Conservation (phyloP, 306 rosid species). For the Pueraria montana region DNA sequence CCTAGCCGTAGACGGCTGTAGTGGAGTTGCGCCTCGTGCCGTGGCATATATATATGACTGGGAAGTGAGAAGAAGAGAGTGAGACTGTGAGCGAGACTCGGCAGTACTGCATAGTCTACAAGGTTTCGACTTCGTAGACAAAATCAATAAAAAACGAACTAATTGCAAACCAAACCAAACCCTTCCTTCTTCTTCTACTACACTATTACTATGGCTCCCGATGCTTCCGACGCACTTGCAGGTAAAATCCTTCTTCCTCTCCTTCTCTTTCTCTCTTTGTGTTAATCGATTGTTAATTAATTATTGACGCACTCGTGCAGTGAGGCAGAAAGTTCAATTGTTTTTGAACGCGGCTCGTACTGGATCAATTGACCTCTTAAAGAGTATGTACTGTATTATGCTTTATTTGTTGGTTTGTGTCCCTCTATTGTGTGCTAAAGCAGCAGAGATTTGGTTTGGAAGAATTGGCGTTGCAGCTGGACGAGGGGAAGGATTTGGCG, state of each 20-base stretch:
- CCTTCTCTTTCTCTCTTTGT: not conserved
- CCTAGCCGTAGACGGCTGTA: too few species aligned
- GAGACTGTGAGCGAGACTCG: too few species aligned
- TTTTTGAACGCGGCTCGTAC: slow-evolving; percentile 86
- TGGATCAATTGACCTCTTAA: slow-evolving; percentile 84
- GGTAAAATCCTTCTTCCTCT: slow-evolving; percentile 47
- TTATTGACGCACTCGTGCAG: slow-evolving; percentile 59
- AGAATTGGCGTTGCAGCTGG: slow-evolving; percentile 81
- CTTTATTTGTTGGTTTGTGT: not conserved
- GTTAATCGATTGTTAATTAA: not conserved
- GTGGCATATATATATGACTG: too few species aligned
- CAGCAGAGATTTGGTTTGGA: not conserved
- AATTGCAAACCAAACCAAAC: not conserved
- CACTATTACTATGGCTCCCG: slow-evolving; percentile 65
- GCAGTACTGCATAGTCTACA: too few species aligned
- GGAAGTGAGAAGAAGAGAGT: too few species aligned
- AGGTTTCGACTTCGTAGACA: too few species aligned
- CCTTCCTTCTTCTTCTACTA: not conserved
- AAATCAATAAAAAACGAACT: too few species aligned
- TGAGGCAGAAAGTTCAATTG: slow-evolving; percentile 80
- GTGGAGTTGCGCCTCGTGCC: too few species aligned
- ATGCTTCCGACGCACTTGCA: slow-evolving; percentile 93
- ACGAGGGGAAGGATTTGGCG: slow-evolving; percentile 76
- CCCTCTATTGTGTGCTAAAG: not conserved
- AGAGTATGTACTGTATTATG: slow-evolving; percentile 53